Evolutionary conservation across 345 rosid species (phyloP).

Genomic region (Arabidopsis thaliana): DNA sequence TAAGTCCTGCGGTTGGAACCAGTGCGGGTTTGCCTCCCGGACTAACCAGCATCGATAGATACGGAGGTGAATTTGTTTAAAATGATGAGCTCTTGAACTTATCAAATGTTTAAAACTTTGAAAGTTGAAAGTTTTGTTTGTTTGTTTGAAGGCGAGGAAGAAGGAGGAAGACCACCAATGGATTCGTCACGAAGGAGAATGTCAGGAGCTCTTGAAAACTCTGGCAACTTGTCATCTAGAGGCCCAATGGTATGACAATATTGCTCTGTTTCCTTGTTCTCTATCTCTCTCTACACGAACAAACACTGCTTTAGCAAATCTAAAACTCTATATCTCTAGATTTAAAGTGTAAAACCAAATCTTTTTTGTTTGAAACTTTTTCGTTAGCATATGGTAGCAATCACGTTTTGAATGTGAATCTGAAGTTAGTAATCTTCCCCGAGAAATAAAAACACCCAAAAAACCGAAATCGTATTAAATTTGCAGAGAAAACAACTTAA

Average conservation of each 20-base stretch:
- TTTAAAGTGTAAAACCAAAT: conserved; percentile 25
- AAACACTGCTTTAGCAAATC: conserved; percentile 18
- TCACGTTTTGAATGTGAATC: conserved; percentile 2
- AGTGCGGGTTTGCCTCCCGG: conserved; percentile 71
- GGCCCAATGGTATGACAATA: conserved; percentile 53
- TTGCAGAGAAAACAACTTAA: background rate
- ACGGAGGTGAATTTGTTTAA: conserved; percentile 53
- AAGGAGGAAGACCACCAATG: conserved; percentile 57
- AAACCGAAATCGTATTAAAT: background rate
- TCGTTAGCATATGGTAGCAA: conserved; percentile 10
- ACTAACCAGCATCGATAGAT: conserved; percentile 60
- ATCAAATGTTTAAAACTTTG: background rate
- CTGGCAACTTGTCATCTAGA: conserved; percentile 62
- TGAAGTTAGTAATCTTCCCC: background rate
- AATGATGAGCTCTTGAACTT: background rate
- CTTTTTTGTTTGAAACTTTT: background rate
- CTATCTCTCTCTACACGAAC: conserved; percentile 7
- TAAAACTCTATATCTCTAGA: conserved; percentile 4
- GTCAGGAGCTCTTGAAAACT: conserved; percentile 64
- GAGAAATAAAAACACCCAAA: background rate
- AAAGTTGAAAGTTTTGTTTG: conserved; percentile 4
- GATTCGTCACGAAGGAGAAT: conserved; percentile 74
- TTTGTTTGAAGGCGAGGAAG: conserved; percentile 65
- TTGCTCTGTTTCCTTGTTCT: conserved; percentile 15
- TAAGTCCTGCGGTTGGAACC: conserved; percentile 65